phyloP scores from a whole-genome alignment of 1,284 basidiomycete species.

The Rhodotorula sp. region DNA sequence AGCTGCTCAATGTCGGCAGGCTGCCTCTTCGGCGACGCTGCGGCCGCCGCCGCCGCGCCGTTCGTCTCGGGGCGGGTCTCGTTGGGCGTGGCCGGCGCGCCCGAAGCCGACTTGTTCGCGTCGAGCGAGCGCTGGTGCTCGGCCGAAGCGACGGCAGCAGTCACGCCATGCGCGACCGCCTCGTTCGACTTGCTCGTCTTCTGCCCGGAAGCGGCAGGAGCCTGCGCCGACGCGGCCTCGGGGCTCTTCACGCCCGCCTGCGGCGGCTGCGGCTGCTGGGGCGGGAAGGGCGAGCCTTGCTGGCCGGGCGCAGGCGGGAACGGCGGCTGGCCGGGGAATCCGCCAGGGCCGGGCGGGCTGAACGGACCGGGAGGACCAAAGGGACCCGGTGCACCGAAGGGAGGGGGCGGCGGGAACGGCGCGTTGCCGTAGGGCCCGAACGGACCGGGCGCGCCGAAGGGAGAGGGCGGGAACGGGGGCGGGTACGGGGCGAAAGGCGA shows the following conservation, averaged over 20 bases:
- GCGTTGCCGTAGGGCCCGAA: constrained; percentile 18
- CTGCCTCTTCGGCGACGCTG: constrained; percentile 21
- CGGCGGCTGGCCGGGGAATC: constrained; percentile 1
- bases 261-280: constrained; percentile 8
- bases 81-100: constrained; percentile 21
- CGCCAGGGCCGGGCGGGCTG: not conserved
- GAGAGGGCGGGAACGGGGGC: constrained; percentile 16
- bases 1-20: constrained; percentile 36
- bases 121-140: constrained; percentile 3
- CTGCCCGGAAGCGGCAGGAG: constrained; percentile 2
- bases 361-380: constrained; percentile 9
- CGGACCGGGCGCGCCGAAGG: constrained; percentile 23
- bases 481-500: constrained; percentile 31
- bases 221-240: constrained; percentile 1
- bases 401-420: constrained; percentile 9
- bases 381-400: constrained; percentile 13
- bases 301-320: constrained; percentile 6
- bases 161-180: not conserved
- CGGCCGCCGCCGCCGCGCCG: constrained; percentile 17
- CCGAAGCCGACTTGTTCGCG: constrained; percentile 7
- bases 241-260: constrained; percentile 13
- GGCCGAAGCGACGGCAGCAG: constrained; percentile 9
- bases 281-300: not conserved
- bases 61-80: constrained; percentile 31
- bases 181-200: constrained; percentile 1